Evolutionary conservation across 768 basidiomycete species (phyloP).

Genomic region (Cystobasidium ongulense): DNA sequence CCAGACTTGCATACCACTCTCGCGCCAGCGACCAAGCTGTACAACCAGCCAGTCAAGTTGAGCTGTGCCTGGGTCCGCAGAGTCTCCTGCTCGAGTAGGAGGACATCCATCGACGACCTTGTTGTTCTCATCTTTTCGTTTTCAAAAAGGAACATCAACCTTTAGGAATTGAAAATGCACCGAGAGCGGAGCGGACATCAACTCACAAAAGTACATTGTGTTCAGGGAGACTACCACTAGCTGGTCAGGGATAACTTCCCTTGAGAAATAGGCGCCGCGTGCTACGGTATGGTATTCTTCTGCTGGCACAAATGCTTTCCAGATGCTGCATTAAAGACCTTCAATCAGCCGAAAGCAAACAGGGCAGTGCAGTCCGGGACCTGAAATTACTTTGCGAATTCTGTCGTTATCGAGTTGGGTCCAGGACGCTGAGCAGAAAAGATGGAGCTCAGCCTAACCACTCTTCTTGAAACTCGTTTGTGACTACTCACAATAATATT

Average conservation of each 20-base stretch:
- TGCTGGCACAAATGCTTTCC: slow-evolving; percentile 66
- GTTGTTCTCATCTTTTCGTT: slow-evolving; percentile 36
- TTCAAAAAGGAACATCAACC: too few relatives aligned
- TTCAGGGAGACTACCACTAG: slow-evolving; percentile 73
- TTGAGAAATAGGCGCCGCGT: slow-evolving; percentile 73
- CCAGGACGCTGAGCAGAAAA: slow-evolving; percentile 46
- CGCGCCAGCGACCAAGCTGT: slow-evolving; percentile 61
- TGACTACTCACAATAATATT: slow-evolving; percentile 15
- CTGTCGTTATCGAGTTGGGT: slow-evolving; percentile 57
- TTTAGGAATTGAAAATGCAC: not conserved
- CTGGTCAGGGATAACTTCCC: slow-evolving; percentile 66
- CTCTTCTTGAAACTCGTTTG: not conserved
- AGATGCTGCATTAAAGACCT: slow-evolving; percentile 54
- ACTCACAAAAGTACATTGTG: slow-evolving; percentile 80
- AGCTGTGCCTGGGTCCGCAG: slow-evolving; percentile 70
- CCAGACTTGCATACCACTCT: slow-evolving; percentile 61
- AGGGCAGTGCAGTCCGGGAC: too few relatives aligned
- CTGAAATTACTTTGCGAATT: slow-evolving; percentile 24
- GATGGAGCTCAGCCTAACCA: not conserved
- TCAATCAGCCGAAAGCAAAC: not conserved
- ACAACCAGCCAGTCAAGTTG: slow-evolving; percentile 86
- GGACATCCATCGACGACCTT: slow-evolving; percentile 43
- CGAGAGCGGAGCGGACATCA: not conserved
- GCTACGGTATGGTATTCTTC: slow-evolving; percentile 65
- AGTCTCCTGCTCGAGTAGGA: slow-evolving; percentile 48